phyloP scores from a whole-genome alignment of 2,329 filamentous ascomycete genomes.

The Bipolaris sorokiniana region DNA sequence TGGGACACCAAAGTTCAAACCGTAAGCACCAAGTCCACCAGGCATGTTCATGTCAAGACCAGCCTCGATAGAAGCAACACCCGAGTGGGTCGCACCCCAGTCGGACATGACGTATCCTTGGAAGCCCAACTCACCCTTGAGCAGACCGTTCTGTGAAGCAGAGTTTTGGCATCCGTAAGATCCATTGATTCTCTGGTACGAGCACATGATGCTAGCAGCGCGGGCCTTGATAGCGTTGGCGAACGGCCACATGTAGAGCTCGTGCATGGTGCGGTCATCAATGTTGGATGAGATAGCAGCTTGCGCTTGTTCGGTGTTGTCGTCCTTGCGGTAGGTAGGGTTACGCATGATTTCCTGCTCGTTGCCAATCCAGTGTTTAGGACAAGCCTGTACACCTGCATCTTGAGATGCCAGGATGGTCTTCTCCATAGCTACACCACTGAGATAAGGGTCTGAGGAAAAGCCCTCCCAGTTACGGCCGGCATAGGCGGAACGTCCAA shows the following conservation, averaged over 20 bases:
- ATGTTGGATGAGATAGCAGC: conserved; percentile 67
- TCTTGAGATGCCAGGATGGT: conserved; percentile 52
- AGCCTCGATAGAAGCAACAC: conserved; percentile 50
- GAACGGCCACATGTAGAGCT: conserved; percentile 71
- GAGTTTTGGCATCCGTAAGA: conserved; percentile 47
- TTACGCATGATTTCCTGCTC: conserved; percentile 63
- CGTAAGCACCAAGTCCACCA: conserved; percentile 43
- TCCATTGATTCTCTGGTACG: conserved; percentile 49
- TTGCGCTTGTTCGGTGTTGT: conserved; percentile 49
- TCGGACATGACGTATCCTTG: conserved; percentile 55
- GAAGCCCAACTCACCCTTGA: conserved; percentile 61
- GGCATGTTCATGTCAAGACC: conserved; percentile 59
- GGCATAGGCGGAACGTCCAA: conserved; percentile 51
- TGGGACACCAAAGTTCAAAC: conserved; percentile 33
- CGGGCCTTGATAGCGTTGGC: conserved; percentile 65
- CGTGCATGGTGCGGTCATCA: conserved; percentile 69
- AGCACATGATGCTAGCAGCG: conserved; percentile 67
- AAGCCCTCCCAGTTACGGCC: conserved; percentile 57
- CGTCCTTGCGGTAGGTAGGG: conserved; percentile 60
- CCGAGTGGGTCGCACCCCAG: conserved; percentile 54
- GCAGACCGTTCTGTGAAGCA: conserved; percentile 56
- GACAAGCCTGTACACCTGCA: conserved; percentile 51
- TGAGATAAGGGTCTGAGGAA: conserved; percentile 53
- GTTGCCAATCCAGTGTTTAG: conserved; percentile 65
- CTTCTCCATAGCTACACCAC: conserved; percentile 49